Evolutionary conservation across 208 protist species (phyloP).

Genomic region (Acanthamoeba royreba): DNA sequence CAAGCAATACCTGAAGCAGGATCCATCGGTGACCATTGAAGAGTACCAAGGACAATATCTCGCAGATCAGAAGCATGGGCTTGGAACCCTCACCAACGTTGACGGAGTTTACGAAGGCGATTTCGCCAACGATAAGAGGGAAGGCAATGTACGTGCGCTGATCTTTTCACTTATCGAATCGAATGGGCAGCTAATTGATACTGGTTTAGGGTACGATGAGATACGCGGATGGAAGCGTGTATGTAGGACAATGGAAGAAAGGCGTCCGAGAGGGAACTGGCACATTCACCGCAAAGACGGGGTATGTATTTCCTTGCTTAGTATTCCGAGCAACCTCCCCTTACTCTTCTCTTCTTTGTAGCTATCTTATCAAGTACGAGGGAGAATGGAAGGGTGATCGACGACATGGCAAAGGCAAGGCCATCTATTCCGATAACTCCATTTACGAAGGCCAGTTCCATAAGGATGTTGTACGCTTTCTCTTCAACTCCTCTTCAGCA

Average conservation of each 20-base stretch:
- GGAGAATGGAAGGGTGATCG: constrained; percentile 39
- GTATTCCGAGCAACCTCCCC: too few species aligned
- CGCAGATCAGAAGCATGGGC: constrained; percentile 37
- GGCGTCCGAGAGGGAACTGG: constrained; percentile 29
- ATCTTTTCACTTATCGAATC: not conserved
- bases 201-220: constrained; percentile 1
- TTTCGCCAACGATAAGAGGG: constrained; percentile 37
- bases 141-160: not conserved
- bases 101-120: constrained; percentile 27
- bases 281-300: constrained; percentile 7
- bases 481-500: too few species aligned
- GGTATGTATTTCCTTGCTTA: not conserved
- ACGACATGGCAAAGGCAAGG: constrained; percentile 7
- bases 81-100: constrained; percentile 26
- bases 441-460: constrained; percentile 26
- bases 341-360: too few species aligned
- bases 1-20: constrained; percentile 41
- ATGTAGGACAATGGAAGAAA: constrained; percentile 34
- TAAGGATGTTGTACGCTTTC: constrained; percentile 19
- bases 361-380: constrained; percentile 39
- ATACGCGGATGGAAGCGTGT: constrained; percentile 36
- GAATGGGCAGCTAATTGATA: not conserved
- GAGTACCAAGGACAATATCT: constrained; percentile 45
- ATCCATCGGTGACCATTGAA: constrained; percentile 16
- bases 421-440: not conserved